Evolutionary conservation across 2,329 filamentous ascomycete genomes (phyloP).

Genomic region (Corniculantispora saksenae): DNA sequence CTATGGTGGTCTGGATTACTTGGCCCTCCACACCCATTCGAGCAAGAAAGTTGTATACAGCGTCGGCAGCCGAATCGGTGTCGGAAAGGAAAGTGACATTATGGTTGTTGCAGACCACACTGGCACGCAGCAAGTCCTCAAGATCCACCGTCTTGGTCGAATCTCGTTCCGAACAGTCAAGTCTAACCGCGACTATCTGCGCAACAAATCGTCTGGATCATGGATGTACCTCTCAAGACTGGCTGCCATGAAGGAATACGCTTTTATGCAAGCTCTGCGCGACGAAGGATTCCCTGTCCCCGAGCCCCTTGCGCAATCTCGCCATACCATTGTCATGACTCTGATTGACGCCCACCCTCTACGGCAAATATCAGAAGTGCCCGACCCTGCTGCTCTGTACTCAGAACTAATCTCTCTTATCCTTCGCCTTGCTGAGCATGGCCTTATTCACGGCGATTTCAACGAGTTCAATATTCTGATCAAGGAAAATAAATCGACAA

Average conservation of each 20-base stretch:
- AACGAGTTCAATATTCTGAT: slow-evolving; percentile 99
- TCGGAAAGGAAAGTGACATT: slow-evolving; percentile 97
- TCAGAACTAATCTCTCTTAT: slow-evolving; percentile 88
- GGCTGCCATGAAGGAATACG: slow-evolving; percentile 89
- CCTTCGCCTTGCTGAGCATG: slow-evolving; percentile 77
- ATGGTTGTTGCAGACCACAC: slow-evolving; percentile 83
- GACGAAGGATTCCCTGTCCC: slow-evolving; percentile 89
- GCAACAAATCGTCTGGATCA: slow-evolving; percentile 74
- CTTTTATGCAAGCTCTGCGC: slow-evolving; percentile 86
- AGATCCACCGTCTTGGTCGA: slow-evolving; percentile 92
- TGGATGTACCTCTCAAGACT: slow-evolving; percentile 99
- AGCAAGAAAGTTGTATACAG: slow-evolving; percentile 81
- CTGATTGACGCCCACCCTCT: slow-evolving; percentile 90
- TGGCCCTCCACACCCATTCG: slow-evolving; percentile 89
- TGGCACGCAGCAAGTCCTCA: slow-evolving; percentile 79
- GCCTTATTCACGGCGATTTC: slow-evolving; percentile 95
- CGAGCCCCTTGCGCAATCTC: slow-evolving; percentile 81
- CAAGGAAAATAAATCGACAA: slow-evolving; percentile 63
- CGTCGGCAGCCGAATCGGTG: slow-evolving; percentile 90
- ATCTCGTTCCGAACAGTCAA: slow-evolving; percentile 98
- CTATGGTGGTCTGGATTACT: slow-evolving; percentile 95
- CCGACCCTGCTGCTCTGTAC: slow-evolving; percentile 83
- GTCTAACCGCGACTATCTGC: slow-evolving; percentile 91
- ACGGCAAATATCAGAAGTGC: slow-evolving; percentile 81
- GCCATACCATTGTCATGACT: slow-evolving; percentile 96